These are phyloP conservation scores for Aureobasidium lini DNA, from an alignment of 2,329 filamentous ascomycete species.

Conservation along the genomic window DNA sequence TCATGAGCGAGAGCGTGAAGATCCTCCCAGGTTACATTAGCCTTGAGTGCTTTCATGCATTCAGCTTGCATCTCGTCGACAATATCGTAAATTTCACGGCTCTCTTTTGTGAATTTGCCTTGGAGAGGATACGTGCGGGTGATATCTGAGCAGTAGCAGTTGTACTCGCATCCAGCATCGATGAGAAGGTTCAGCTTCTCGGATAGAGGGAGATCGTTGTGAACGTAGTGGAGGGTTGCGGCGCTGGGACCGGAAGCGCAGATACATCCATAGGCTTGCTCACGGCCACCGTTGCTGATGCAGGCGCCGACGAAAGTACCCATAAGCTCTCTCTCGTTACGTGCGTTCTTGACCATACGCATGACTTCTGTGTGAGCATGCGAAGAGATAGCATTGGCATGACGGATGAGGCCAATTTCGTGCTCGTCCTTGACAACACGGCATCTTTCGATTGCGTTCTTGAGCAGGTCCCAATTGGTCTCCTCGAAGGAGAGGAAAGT, in stretches of 20 bases:
- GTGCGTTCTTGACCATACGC: slow-evolving; percentile 50
- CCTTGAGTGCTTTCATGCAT: slow-evolving; percentile 64
- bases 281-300: slow-evolving; percentile 64
- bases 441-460: slow-evolving; percentile 66
- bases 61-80: slow-evolving; percentile 82
- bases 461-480: slow-evolving; percentile 50
- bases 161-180: slow-evolving; percentile 63
- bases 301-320: slow-evolving; percentile 71
- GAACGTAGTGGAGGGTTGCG: slow-evolving; percentile 80
- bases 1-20: slow-evolving; percentile 73
- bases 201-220: slow-evolving; percentile 62
- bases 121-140: slow-evolving; percentile 81
- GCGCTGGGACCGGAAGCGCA: slow-evolving; percentile 73
- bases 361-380: slow-evolving; percentile 70
- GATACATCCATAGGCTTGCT: slow-evolving; percentile 84
- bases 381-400: slow-evolving; percentile 73
- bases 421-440: slow-evolving; percentile 80
- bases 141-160: slow-evolving; percentile 51
- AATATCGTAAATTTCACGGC: slow-evolving; percentile 52
- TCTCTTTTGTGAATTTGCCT: slow-evolving; percentile 62
- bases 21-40: slow-evolving; percentile 71
- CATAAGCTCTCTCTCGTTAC: slow-evolving; percentile 77
- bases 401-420: slow-evolving; percentile 73
- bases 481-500: slow-evolving; percentile 63
- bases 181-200: slow-evolving; percentile 74